Evolutionary conservation across 805 yeast species (phyloP).

Genomic region (Cyberlindnera samutprakarnensis): DNA sequence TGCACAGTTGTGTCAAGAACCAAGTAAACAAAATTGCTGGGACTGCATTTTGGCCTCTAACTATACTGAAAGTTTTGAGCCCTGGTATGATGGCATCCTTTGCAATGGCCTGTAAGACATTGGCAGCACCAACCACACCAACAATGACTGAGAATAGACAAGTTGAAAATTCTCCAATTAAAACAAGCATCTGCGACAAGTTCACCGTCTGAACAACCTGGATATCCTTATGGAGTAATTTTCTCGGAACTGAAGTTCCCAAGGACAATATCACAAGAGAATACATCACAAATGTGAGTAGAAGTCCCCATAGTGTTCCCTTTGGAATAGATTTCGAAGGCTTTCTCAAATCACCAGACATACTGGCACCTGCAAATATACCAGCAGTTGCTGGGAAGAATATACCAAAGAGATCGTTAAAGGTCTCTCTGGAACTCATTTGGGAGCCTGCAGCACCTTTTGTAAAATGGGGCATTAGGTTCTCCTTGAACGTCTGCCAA

Average conservation of each 20-base stretch:
- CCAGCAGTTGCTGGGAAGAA: slow-evolving; percentile 99
- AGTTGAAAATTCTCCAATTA: slow-evolving; percentile 88
- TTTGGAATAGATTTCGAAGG: slow-evolving; percentile 89
- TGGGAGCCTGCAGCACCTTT: slow-evolving; percentile 91
- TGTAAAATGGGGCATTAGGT: slow-evolving; percentile 75
- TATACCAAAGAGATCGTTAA: slow-evolving; percentile 83
- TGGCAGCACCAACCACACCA: slow-evolving; percentile 94
- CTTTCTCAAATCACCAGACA: slow-evolving; percentile 86
- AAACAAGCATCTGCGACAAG: slow-evolving; percentile 55
- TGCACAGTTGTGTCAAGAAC: slow-evolving; percentile 73
- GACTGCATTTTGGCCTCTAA: slow-evolving; percentile 49
- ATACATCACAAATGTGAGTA: slow-evolving; percentile 71
- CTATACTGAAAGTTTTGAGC: slow-evolving; percentile 48
- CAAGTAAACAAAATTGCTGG: slow-evolving; percentile 70
- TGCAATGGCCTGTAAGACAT: slow-evolving; percentile 84
- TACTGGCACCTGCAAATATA: slow-evolving; percentile 95
- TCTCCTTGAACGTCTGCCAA: slow-evolving; percentile 56
- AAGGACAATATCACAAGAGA: slow-evolving; percentile 73
- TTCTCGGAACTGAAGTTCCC: slow-evolving; percentile 76
- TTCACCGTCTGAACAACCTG: slow-evolving; percentile 82
- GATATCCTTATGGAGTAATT: slow-evolving; percentile 66
- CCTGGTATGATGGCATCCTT: slow-evolving; percentile 87
- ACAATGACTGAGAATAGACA: slow-evolving; percentile 89
- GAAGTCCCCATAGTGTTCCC: slow-evolving; percentile 86
- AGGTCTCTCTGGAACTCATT: slow-evolving; percentile 53